These are phyloP conservation scores for Tothia fuscella DNA, from an alignment of 2,329 filamentous ascomycete species.

Conservation along the genomic window DNA sequence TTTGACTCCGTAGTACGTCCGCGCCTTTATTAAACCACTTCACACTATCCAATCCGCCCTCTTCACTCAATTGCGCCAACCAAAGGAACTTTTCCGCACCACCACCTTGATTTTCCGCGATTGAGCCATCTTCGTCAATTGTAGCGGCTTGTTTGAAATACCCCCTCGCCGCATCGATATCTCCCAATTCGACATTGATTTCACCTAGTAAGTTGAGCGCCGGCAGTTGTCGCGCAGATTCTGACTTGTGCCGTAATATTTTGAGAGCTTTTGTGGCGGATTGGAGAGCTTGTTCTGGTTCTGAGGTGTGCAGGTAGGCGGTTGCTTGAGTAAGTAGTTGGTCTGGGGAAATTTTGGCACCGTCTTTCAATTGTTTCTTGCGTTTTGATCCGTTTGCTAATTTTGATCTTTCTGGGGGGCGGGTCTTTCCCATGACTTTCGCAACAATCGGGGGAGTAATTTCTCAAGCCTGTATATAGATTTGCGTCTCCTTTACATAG, in stretches of 20 bases:
- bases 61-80: constrained; percentile 74
- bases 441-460: too few species aligned
- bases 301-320: constrained; percentile 44
- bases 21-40: constrained; percentile 57
- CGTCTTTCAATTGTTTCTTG: constrained; percentile 26
- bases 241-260: constrained; percentile 28
- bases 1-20: constrained; percentile 56
- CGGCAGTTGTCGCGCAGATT: constrained; percentile 41
- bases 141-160: constrained; percentile 63
- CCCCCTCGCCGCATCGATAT: constrained; percentile 59
- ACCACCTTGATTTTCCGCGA: constrained; percentile 60
- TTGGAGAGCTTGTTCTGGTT: constrained; percentile 44
- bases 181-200: constrained; percentile 70
- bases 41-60: constrained; percentile 48
- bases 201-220: constrained; percentile 69
- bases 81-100: constrained; percentile 91
- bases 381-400: constrained; percentile 16
- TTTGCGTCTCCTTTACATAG: too few species aligned
- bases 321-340: constrained; percentile 46
- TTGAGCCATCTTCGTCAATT: constrained; percentile 63
- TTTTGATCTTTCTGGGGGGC: constrained; percentile 10
- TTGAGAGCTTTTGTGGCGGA: constrained; percentile 42
- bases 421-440: constrained; percentile 11
- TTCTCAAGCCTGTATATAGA: too few species aligned
- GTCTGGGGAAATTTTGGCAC: constrained; percentile 29